Evolutionary conservation across 2,329 filamentous ascomycete species (phyloP).

Genomic region (Emergomyces orientalis): DNA sequence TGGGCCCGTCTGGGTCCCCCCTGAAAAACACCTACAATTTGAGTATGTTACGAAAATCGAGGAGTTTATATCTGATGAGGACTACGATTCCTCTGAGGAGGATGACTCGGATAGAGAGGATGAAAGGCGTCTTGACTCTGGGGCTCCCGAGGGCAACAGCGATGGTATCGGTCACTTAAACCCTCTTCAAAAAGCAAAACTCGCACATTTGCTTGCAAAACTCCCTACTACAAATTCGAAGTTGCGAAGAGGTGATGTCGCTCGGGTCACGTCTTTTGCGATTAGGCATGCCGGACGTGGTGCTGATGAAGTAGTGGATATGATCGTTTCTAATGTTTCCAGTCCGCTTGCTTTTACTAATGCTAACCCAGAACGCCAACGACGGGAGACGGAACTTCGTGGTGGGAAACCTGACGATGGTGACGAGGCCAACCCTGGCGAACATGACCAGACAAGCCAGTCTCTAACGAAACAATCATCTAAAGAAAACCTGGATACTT

Average conservation of each 20-base stretch:
- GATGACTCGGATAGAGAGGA: conserved; percentile 51
- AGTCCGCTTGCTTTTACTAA: conserved; percentile 64
- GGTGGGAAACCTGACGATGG: conserved; percentile 25
- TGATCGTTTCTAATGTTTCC: conserved; percentile 74
- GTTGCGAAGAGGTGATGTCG: conserved; percentile 75
- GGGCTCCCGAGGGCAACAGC: conserved; percentile 32
- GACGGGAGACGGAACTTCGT: conserved; percentile 12
- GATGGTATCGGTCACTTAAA: conserved; percentile 61
- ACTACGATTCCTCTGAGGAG: conserved; percentile 80
- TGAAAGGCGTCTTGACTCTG: conserved; percentile 36
- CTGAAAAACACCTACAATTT: conserved; percentile 63
- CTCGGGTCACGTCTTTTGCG: conserved; percentile 76
- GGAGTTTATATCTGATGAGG: conserved; percentile 72
- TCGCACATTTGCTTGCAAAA: conserved; percentile 73
- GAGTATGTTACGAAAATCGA: conserved; percentile 69
- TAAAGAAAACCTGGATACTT: conserved; percentile 52
- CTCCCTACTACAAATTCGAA: conserved; percentile 66
- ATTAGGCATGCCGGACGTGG: conserved; percentile 78
- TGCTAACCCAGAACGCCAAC: conserved; percentile 50
- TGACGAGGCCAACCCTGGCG: conserved; percentile 21
- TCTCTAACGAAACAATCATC: conserved; percentile 29
- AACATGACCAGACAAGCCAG: conserved; percentile 23
- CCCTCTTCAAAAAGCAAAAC: conserved; percentile 72
- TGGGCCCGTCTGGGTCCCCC: conserved; percentile 66
- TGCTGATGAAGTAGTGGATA: conserved; percentile 81